Base-by-base conservation (phyloP, 164 flowering plant genomes). In the Berberis thunbergii region DNA sequence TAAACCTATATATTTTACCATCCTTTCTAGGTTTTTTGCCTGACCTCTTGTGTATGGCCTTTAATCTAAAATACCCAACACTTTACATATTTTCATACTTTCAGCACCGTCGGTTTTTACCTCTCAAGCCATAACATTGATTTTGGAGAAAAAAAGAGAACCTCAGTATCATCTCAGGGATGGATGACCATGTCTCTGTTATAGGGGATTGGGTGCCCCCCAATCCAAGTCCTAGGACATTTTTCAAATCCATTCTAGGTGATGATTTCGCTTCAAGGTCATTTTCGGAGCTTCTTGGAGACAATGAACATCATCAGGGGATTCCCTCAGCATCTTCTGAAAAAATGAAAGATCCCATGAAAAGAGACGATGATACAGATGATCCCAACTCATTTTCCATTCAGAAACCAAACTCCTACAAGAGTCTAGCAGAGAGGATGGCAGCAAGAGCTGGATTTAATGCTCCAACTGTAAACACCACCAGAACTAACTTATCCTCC, bases 381-480 rank as follows among this genome's bases (percentile, higher is more conserved):
- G 26, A 26, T 26, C 26, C 26, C 26, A 26, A 26, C 26, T 26
- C 26, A 26, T 26, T 73, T 39, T 62, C 77, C 40, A 81, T 75
- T 62, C 81, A 73, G 42, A 79, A 73, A 70, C 44, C 69, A 48
- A 68, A 69, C 58, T 73, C 77, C 0, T 79, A 80, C 0, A 83
- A 84, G 40, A 78, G 95, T 62, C 89, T 91, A 45, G 72, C 74
- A 5, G 93, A 88, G 69, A 83, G 97, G 60, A 74, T 83, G 67
- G 97, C 96, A 4, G 91, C 93, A 54, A 78, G 94, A 82, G 86
- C 91, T 66, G 97, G 97, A 8, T 88, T 87, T 60, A 87, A 81
- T 77, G 91, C 94, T 63, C 89, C 89, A 1, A 77, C 70, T 64
- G 62, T 91, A 64, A 84, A 87, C 67, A 86, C 93, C 4, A 81